phyloP scores from a whole-genome alignment of 495 filamentous ascomycete genomes.

The Lichina pygmaea region DNA sequence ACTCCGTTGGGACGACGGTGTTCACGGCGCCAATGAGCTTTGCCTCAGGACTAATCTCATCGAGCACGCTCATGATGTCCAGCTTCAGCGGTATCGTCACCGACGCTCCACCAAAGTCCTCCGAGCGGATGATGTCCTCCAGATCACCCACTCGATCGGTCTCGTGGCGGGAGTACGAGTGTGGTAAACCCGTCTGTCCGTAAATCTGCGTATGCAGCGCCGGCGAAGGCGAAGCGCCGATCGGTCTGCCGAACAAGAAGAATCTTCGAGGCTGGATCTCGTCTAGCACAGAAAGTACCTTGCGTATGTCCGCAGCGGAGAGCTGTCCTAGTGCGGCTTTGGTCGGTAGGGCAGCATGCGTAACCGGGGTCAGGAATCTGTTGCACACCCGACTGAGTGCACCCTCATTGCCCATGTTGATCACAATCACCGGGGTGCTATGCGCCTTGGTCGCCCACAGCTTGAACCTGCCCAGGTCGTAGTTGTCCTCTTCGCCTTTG shows the following conservation, averaged over 20 bases:
- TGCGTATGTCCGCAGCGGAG: slow-evolving; percentile 69
- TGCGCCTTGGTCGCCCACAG: slow-evolving; percentile 41
- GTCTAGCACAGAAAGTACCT: slow-evolving; percentile 49
- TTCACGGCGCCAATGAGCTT: slow-evolving; percentile 79
- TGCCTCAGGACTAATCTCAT: slow-evolving; percentile 54
- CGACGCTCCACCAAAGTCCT: slow-evolving; percentile 72
- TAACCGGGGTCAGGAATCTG: slow-evolving; percentile 83
- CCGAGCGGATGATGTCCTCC: slow-evolving; percentile 33
- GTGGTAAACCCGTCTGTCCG: slow-evolving; percentile 49
- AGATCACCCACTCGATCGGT: slow-evolving; percentile 40
- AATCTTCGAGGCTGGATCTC: slow-evolving; percentile 53
- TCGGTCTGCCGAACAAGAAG: slow-evolving; percentile 68
- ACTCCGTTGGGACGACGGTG: slow-evolving; percentile 41
- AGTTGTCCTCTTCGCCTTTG: slow-evolving; percentile 57
- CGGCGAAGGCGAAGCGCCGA: slow-evolving; percentile 55
- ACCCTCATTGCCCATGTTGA: slow-evolving; percentile 83
- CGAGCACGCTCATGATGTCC: slow-evolving; percentile 58
- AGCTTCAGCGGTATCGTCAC: slow-evolving; percentile 92
- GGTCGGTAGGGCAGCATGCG: slow-evolving; percentile 65
- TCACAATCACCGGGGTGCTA: slow-evolving; percentile 59
- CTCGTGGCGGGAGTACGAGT: slow-evolving; percentile 60
- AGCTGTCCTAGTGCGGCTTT: slow-evolving; percentile 91
- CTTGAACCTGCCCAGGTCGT: slow-evolving; percentile 60
- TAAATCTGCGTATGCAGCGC: slow-evolving; percentile 79
- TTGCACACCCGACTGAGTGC: slow-evolving; percentile 81